A percentile compares a stretch with the other conserved stretches of the same genome.
Conservation (phyloP, 2,329 filamentous ascomycete species). For the Ceratocystis harringtonii region DNA sequence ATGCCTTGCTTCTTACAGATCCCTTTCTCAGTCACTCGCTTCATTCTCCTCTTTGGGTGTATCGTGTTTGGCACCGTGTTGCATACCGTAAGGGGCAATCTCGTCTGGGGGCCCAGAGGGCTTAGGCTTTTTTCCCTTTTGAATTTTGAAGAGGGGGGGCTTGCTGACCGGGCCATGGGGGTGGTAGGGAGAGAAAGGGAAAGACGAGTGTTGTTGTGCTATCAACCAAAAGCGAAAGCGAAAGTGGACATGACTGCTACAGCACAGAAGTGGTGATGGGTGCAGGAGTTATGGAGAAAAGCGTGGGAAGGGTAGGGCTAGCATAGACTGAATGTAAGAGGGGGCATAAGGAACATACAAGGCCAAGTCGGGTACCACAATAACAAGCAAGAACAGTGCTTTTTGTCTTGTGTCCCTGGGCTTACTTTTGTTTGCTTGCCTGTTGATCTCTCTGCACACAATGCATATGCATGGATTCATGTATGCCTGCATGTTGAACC, state of each 20-base stretch:
- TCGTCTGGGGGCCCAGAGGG: background rate
- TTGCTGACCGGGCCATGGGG: background rate
- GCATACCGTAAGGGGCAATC: conserved; percentile 3
- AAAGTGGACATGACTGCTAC: conserved; percentile 1
- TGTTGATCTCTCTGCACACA: conserved; percentile 4
- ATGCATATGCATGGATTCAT: background rate
- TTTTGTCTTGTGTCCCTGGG: background rate
- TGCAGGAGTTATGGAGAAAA: background rate
- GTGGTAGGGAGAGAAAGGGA: background rate
- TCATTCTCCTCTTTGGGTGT: background rate
- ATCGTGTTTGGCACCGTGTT: background rate
- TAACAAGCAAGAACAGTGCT: conserved; percentile 5
- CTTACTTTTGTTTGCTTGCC: background rate
- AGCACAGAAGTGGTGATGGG: background rate
- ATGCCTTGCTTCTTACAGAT: conserved; percentile 5
- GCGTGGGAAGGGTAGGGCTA: background rate
- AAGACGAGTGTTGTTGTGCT: background rate
- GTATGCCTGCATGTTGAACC: background rate
- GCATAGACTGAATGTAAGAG: background rate
- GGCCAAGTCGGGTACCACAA: background rate
- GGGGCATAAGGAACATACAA: background rate
- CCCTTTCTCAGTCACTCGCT: background rate
- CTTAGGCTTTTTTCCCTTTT: background rate
- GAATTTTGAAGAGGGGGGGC: background rate
- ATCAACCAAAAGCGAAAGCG: background rate